Evolutionary conservation across 306 rosid genomes (phyloP).

Genomic region (Vigna reflexopilosa): DNA sequence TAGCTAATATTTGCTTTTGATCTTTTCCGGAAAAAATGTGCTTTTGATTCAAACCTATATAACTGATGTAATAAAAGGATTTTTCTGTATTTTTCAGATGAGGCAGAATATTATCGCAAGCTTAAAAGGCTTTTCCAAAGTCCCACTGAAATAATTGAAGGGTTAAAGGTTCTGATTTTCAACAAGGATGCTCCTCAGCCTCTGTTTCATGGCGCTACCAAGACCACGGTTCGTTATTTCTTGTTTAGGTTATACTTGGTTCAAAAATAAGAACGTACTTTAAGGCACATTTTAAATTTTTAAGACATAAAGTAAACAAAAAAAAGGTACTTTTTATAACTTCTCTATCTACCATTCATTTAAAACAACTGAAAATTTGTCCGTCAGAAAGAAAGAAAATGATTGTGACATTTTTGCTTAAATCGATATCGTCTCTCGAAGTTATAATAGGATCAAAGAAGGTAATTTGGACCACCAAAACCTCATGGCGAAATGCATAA

Average conservation of each 20-base stretch:
- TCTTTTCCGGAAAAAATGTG: too few relatives aligned
- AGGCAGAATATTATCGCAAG: neutral
- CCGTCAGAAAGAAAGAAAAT: too few relatives aligned
- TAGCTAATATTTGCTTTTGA: neutral
- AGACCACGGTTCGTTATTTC: slow-evolving; percentile 40
- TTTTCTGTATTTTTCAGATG: slow-evolving; percentile 20
- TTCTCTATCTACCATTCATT: too few relatives aligned
- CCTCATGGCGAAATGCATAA: too few relatives aligned
- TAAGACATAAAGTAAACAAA: too few relatives aligned
- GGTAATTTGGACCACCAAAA: too few relatives aligned
- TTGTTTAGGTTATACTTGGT: too few relatives aligned
- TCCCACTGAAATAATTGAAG: slow-evolving; percentile 53
- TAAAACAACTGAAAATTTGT: too few relatives aligned
- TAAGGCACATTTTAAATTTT: neutral
- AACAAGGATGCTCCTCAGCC: slow-evolving; percentile 45
- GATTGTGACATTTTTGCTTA: too few relatives aligned
- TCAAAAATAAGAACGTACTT: neutral
- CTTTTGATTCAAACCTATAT: neutral
- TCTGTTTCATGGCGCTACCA: slow-evolving; percentile 61
- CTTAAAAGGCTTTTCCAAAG: slow-evolving; percentile 41
- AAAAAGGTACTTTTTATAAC: too few relatives aligned
- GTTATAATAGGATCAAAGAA: too few relatives aligned
- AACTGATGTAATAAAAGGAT: neutral
- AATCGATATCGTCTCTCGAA: too few relatives aligned
- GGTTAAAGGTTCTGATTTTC: slow-evolving; percentile 49